Evolutionary conservation across 129 eudicot genomes (phyloP).

Genomic region (Pulicaria dysenterica): DNA sequence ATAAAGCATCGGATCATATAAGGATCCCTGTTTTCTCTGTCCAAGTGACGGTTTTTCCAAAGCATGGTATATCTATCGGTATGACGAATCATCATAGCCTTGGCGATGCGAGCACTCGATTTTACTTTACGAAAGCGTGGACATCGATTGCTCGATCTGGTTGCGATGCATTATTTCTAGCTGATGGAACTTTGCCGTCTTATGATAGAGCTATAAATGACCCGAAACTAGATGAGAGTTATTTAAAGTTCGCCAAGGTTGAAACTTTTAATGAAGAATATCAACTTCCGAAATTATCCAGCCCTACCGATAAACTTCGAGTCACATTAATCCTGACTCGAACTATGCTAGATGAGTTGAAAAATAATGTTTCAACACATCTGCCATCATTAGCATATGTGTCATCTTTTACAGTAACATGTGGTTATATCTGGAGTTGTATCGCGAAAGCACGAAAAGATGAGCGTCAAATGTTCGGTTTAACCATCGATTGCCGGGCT

Average conservation of each 20-base stretch:
- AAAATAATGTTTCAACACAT: slow-evolving; percentile 9
- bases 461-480: background rate
- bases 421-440: slow-evolving; percentile 40
- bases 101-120: slow-evolving; percentile 43
- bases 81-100: slow-evolving; percentile 32
- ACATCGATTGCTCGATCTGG: slow-evolving; percentile 35
- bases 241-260: slow-evolving; percentile 8
- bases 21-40: slow-evolving; percentile 36
- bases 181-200: slow-evolving; percentile 15
- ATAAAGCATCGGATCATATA: slow-evolving; percentile 4
- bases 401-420: slow-evolving; percentile 38
- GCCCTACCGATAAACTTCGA: slow-evolving; percentile 24
- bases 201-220: slow-evolving; percentile 35
- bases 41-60: slow-evolving; percentile 50
- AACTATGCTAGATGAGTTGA: slow-evolving; percentile 26
- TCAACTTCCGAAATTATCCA: background rate
- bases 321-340: slow-evolving; percentile 33
- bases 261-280: slow-evolving; percentile 1
- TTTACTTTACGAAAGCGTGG: slow-evolving; percentile 43
- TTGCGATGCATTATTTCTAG: slow-evolving; percentile 4
- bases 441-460: slow-evolving; percentile 20
- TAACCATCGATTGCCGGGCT: slow-evolving; percentile 16
- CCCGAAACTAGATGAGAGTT: slow-evolving; percentile 24
- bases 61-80: slow-evolving; percentile 45
- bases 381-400: slow-evolving; percentile 26